Evolutionary conservation across 345 rosid genomes (phyloP), one percentile per base, ranked within the genome.

Genomic region (Camelina laxa): DNA sequence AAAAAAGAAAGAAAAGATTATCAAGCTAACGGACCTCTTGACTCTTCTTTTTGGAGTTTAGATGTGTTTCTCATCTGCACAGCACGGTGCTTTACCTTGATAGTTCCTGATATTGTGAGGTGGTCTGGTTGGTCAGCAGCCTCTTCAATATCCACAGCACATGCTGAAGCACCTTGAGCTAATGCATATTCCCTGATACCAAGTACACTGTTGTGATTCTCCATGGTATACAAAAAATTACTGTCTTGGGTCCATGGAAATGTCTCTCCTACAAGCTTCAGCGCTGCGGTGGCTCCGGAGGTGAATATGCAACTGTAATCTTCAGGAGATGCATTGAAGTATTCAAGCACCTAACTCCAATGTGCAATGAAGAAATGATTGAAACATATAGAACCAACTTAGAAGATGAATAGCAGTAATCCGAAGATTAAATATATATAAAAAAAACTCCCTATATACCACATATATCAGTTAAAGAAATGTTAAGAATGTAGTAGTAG

Each of bases 171-270:
- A 58, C 97, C 97, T 82, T 80, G 80, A 67, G 72, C 79, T 60
- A 95, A 91, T 75, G 97, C 97, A 90, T 94, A 94, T 95, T 94
- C 97, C 85, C 99, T 85, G 59, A 95, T 90, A 71, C 99, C 99
- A 73, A 92, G 96, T 54, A 92, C 99, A 56, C 99, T 95, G 67
- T 95, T 95, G 78, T 95, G 97, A 79, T 95, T 95, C 82, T 92
- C 99, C 90, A 84, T 85, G 8, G 97, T 84, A 75, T 95, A 92
- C 89, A 87, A 80, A 80, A 84, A 95, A 72, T 78, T 73, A 80
- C 97, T 88, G 44, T 70, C 65, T 0, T 74, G 48, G 69, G 84
- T 85, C 99, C 99, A 95, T 2, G 99, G 97, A 77, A 95, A 95
- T 42, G 94, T 77, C 84, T 95, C 99, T 30, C 97, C 99, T 20